Percentiles rank a stretch among this genome's conserved stretches.
Evolutionary conservation across 2,329 filamentous ascomycete species (phyloP).

Genomic region (Emergomyces pasteurianus): DNA sequence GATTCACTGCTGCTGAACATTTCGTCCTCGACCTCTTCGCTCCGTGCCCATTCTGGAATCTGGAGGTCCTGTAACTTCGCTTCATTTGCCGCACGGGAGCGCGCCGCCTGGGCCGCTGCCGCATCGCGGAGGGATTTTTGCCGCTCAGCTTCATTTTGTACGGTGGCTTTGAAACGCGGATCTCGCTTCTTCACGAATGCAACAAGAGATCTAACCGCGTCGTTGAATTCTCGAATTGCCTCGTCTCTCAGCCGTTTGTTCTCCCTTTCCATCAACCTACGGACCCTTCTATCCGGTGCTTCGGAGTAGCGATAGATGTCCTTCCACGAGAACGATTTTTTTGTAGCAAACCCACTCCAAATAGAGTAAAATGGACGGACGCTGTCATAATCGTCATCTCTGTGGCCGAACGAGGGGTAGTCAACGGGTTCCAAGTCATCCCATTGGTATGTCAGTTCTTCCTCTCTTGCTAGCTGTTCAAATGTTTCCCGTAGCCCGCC

Average conservation of each 20-base stretch:
- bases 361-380: constrained; percentile 69
- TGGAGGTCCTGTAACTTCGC: constrained; percentile 54
- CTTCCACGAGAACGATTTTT: constrained; percentile 80
- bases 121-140: constrained; percentile 67
- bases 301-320: constrained; percentile 74
- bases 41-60: constrained; percentile 64
- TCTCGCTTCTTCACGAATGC: constrained; percentile 85
- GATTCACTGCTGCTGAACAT: constrained; percentile 35
- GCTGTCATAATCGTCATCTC: constrained; percentile 57
- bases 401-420: constrained; percentile 74
- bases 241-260: constrained; percentile 77
- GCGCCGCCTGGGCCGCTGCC: constrained; percentile 70
- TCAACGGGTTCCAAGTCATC: constrained; percentile 48
- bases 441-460: constrained; percentile 61
- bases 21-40: constrained; percentile 41
- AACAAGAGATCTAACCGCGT: constrained; percentile 75
- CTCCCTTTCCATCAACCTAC: constrained; percentile 87
- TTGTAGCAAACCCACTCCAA: constrained; percentile 74
- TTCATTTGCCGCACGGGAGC: constrained; percentile 68
- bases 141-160: constrained; percentile 66
- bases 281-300: constrained; percentile 70
- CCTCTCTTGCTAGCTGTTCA: constrained; percentile 66
- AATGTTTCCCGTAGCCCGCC: constrained; percentile 67
- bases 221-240: constrained; percentile 78
- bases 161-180: constrained; percentile 67